These are phyloP conservation scores for Parascedosporium putredinis DNA, from an alignment of 2,329 filamentous ascomycete genomes.

Conservation along the genomic window DNA sequence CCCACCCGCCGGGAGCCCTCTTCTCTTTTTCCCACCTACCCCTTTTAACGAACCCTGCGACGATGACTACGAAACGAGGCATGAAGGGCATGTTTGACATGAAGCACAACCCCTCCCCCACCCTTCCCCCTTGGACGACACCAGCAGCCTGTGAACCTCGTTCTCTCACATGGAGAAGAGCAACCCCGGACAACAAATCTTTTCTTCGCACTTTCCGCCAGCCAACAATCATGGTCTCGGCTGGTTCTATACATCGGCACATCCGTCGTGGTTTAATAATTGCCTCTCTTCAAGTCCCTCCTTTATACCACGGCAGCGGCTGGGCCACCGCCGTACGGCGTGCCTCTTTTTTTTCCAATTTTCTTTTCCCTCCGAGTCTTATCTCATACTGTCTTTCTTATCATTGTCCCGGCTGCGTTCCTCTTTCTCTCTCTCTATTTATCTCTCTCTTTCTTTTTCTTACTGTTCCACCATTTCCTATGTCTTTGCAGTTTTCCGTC, in stretches of 20 bases:
- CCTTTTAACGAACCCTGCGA: slow-evolving; percentile 1
- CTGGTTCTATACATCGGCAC: neutral
- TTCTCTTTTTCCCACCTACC: neutral
- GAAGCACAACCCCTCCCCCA: neutral
- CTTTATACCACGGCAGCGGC: neutral
- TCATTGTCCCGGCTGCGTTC: slow-evolving; percentile 6
- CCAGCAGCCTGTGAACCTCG: neutral
- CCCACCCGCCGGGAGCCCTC: neutral
- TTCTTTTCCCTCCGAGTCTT: neutral
- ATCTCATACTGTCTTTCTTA: neutral
- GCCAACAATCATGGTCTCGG: neutral
- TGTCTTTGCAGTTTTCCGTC: neutral
- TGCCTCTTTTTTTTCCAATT: slow-evolving; percentile 4
- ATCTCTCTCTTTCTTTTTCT: neutral
- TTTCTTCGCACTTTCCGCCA: neutral
- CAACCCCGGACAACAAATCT: neutral
- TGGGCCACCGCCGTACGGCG: neutral
- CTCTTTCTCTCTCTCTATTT: too few species aligned
- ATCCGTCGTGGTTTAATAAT: neutral
- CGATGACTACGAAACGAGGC: slow-evolving; percentile 5
- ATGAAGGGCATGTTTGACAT: slow-evolving; percentile 7
- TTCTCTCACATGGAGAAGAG: neutral
- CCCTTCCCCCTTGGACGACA: neutral
- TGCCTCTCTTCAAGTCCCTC: slow-evolving; percentile 2
- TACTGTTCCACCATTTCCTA: slow-evolving; percentile 3